Evolutionary conservation across 495 filamentous ascomycete genomes (phyloP).

Genomic region (Penicillium bialowiezense): DNA sequence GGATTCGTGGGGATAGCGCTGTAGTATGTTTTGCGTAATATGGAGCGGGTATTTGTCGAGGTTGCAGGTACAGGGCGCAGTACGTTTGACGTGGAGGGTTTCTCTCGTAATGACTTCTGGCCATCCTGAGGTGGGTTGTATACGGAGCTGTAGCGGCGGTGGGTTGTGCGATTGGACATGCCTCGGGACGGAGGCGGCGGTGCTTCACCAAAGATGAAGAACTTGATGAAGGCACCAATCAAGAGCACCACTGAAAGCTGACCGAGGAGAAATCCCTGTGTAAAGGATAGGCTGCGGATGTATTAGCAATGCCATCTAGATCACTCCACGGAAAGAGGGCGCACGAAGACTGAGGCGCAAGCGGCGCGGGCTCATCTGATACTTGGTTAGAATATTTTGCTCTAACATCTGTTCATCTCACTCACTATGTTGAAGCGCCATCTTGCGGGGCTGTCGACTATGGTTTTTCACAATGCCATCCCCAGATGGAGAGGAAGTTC

Average conservation of each 20-base stretch:
- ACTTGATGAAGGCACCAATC: slow-evolving; percentile 94
- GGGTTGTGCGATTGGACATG: slow-evolving; percentile 62
- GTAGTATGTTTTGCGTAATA: slow-evolving; percentile 96
- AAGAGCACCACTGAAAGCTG: slow-evolving; percentile 89
- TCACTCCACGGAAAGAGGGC: slow-evolving; percentile 13
- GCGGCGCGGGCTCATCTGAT: slow-evolving; percentile 32
- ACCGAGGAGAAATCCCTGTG: slow-evolving; percentile 85
- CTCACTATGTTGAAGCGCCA: slow-evolving; percentile 38
- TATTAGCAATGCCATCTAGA: slow-evolving; percentile 18
- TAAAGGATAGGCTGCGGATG: slow-evolving; percentile 16
- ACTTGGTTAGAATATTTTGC: slow-evolving; percentile 10
- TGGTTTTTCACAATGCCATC: slow-evolving; percentile 26
- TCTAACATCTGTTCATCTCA: neutral
- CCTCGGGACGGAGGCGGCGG: slow-evolving; percentile 78
- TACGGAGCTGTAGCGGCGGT: slow-evolving; percentile 61
- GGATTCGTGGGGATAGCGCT: slow-evolving; percentile 64
- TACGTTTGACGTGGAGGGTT: slow-evolving; percentile 71
- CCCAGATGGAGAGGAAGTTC: slow-evolving; percentile 15
- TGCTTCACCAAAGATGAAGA: slow-evolving; percentile 98
- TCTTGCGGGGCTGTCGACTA: slow-evolving; percentile 31
- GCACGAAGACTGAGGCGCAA: slow-evolving; percentile 50
- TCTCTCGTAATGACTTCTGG: slow-evolving; percentile 59
- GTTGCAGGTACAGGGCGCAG: slow-evolving; percentile 58
- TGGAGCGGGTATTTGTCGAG: slow-evolving; percentile 76
- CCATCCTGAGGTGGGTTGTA: slow-evolving; percentile 32